Percentiles rank a stretch among this genome's conserved stretches.
Conservation (phyloP, 23 red algal species). For the Gracilaria caudata region DNA sequence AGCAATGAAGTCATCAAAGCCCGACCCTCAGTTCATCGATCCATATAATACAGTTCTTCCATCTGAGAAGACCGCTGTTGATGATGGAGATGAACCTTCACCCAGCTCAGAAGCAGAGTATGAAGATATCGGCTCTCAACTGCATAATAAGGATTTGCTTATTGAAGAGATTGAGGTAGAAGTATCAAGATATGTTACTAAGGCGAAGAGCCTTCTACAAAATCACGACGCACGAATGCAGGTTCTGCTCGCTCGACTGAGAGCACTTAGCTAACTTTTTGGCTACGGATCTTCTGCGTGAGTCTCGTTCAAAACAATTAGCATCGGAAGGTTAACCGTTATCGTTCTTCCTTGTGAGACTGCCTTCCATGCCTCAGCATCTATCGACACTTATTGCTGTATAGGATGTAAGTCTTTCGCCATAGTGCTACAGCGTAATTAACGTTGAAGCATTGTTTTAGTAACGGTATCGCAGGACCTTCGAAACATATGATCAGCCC, state of each 20-base stretch:
- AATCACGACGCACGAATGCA: conserved; percentile 59
- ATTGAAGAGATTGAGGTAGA: conserved; percentile 43
- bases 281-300: not conserved
- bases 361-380: no score
- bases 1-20: conserved; percentile 20
- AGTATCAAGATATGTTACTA: conserved; percentile 21
- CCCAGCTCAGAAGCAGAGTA: conserved; percentile 27
- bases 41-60: conserved; percentile 38
- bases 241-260: conserved; percentile 13
- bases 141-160: conserved; percentile 15
- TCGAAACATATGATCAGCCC: no score
- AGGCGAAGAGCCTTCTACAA: conserved; percentile 13
- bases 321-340: no score
- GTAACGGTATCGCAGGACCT: no score
- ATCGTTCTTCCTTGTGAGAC: no score
- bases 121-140: conserved; percentile 1
- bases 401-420: no score
- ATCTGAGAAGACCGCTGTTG: conserved; percentile 21
- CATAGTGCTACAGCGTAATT: no score
- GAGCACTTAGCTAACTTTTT: not conserved
- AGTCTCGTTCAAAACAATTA: no score
- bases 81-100: conserved; percentile 43
- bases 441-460: no score
- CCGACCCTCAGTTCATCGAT: conserved; percentile 8
- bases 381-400: no score